Conservation (phyloP, 1,139 yeast genomes). For the Debaryomycetaceae sp. region DNA sequence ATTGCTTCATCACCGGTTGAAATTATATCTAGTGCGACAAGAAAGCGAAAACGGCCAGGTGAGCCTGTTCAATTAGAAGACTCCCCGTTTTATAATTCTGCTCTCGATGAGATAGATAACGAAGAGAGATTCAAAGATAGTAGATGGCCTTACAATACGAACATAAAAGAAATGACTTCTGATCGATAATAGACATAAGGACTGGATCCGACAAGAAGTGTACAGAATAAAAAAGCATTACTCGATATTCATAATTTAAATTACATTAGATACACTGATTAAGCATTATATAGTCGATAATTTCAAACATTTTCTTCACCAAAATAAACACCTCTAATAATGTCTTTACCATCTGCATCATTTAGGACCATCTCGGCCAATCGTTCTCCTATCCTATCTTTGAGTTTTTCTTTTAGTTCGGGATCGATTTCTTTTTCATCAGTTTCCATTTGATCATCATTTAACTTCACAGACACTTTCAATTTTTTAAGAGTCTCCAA, state of each 20-base stretch:
- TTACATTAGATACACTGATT: too few species aligned
- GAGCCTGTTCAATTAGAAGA: conserved; percentile 29
- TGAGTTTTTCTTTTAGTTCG: conserved; percentile 44
- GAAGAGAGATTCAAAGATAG: neutral
- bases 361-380: conserved; percentile 50
- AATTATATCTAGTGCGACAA: conserved; percentile 2
- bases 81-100: conserved; percentile 30
- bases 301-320: conserved; percentile 48
- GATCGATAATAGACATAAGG: too few species aligned
- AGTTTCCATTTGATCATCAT: conserved; percentile 23
- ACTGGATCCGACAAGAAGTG: too few species aligned
- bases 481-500: conserved; percentile 54
- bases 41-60: conserved; percentile 26
- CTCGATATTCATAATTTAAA: neutral
- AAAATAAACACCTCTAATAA: conserved; percentile 71
- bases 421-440: conserved; percentile 19
- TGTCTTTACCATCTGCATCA: conserved; percentile 52
- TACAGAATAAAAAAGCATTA: neutral
- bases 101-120: conserved; percentile 18
- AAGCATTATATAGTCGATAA: too few species aligned
- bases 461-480: conserved; percentile 26
- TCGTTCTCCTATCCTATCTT: conserved; percentile 58
- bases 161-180: too few species aligned
- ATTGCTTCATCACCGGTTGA: neutral
- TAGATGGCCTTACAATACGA: too few species aligned